Conservation (phyloP, 257 asterid species). For the Lycium barbarum region DNA sequence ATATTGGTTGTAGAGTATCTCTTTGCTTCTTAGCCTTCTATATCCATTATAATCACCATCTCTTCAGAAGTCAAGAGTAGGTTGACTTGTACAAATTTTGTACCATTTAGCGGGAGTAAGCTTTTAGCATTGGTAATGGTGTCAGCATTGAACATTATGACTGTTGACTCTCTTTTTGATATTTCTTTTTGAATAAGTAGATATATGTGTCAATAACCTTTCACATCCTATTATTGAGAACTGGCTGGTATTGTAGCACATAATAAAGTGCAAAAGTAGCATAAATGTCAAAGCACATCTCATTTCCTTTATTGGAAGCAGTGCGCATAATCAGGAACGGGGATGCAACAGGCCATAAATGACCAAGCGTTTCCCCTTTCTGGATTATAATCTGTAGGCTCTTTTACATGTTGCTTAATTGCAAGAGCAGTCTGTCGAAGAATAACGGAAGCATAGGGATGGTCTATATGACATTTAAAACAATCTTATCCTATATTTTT, state of each 20-base stretch:
- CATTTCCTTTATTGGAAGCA: background rate
- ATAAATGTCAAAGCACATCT: background rate
- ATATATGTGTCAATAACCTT: background rate
- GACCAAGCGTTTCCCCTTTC: background rate
- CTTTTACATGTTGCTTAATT: conserved; percentile 19
- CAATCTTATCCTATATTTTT: background rate
- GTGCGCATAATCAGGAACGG: background rate
- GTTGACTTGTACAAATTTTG: background rate
- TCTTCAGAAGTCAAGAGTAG: background rate
- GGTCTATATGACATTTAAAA: background rate
- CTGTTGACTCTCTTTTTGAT: background rate
- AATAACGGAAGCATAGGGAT: background rate
- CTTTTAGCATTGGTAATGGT: background rate
- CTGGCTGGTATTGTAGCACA: background rate
- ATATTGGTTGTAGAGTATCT: conserved; percentile 15
- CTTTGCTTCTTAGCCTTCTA: conserved; percentile 24
- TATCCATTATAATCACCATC: background rate
- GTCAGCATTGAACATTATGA: background rate
- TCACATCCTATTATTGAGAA: background rate
- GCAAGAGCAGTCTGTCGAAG: background rate
- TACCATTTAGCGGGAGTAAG: background rate
- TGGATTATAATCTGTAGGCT: background rate
- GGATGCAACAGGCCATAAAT: background rate
- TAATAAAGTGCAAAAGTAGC: background rate
- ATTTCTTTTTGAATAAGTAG: background rate